Evolutionary conservation across 306 rosid genomes (phyloP).

Genomic region (Cicer bijugum): DNA sequence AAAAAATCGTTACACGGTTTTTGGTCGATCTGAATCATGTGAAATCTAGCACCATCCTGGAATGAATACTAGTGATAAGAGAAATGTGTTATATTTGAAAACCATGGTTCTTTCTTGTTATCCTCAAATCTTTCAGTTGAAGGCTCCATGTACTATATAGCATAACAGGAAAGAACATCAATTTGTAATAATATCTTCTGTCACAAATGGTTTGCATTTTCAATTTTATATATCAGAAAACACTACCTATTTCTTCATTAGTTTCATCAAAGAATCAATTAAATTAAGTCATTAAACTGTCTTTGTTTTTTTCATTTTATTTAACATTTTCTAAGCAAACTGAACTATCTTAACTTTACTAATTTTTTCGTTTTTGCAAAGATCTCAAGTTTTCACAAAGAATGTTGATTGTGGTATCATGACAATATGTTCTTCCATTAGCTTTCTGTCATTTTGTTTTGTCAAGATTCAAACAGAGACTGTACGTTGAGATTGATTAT

Average conservation of each 20-base stretch:
- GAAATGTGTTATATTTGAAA: conserved; percentile 22
- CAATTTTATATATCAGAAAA: not conserved
- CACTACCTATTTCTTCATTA: conserved; percentile 7
- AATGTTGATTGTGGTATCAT: no score
- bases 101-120: conserved; percentile 28
- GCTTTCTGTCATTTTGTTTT: no score
- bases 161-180: conserved; percentile 32
- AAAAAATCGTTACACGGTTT: conserved; percentile 78
- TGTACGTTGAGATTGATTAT: no score
- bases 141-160: conserved; percentile 25
- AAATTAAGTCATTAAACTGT: no score
- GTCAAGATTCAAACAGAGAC: no score
- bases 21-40: conserved; percentile 89
- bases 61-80: conserved; percentile 13
- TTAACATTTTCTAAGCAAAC: no score
- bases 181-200: conserved; percentile 13
- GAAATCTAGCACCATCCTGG: conserved; percentile 57
- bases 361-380: no score
- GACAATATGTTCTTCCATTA: no score
- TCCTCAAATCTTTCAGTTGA: conserved; percentile 39
- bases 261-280: no score
- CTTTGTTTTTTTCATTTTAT: no score
- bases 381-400: no score
- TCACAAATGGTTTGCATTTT: conserved; percentile 19
- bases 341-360: no score